Percentiles rank a stretch among this genome's conserved stretches.
Conservation (phyloP, 805 yeast genomes). For the Starmerella sirachaensis region DNA sequence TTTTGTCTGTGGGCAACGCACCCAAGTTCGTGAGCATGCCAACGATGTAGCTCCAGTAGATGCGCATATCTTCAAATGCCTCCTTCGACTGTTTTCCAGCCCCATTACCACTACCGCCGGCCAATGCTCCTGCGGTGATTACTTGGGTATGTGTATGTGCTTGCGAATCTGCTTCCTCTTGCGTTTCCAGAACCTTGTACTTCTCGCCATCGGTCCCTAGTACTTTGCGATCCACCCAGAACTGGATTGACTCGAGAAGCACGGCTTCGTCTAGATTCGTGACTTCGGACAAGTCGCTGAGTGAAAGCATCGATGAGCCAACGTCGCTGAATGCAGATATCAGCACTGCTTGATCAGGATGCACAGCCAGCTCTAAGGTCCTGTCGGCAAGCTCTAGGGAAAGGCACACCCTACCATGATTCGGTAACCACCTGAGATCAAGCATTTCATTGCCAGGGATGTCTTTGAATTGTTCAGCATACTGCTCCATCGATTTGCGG, state of each 20-base stretch:
- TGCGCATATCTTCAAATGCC: slow-evolving; percentile 28
- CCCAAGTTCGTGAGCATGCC: slow-evolving; percentile 52
- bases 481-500: slow-evolving; percentile 30
- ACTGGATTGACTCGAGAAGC: slow-evolving; percentile 35
- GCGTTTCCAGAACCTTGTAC: slow-evolving; percentile 33
- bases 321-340: slow-evolving; percentile 27
- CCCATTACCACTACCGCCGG: slow-evolving; percentile 14
- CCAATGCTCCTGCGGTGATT: slow-evolving; percentile 22
- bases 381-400: slow-evolving; percentile 46
- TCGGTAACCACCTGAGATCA: slow-evolving; percentile 47
- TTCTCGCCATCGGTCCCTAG: slow-evolving; percentile 34
- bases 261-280: slow-evolving; percentile 36
- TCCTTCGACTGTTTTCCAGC: slow-evolving; percentile 3
- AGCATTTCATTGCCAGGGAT: slow-evolving; percentile 36
- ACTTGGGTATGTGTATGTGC: slow-evolving; percentile 12
- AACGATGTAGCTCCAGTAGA: slow-evolving; percentile 38
- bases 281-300: slow-evolving; percentile 28
- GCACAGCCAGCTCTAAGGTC: slow-evolving; percentile 35
- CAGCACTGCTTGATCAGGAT: slow-evolving; percentile 61
- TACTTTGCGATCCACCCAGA: slow-evolving; percentile 56
- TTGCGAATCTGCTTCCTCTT: slow-evolving; percentile 21
- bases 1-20: slow-evolving; percentile 35
- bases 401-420: slow-evolving; percentile 50
- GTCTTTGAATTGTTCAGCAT: slow-evolving; percentile 33
- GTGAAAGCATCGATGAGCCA: slow-evolving; percentile 22